Conservation (phyloP, 176 grass and related monocot species). For the Neostapfia colusana region DNA sequence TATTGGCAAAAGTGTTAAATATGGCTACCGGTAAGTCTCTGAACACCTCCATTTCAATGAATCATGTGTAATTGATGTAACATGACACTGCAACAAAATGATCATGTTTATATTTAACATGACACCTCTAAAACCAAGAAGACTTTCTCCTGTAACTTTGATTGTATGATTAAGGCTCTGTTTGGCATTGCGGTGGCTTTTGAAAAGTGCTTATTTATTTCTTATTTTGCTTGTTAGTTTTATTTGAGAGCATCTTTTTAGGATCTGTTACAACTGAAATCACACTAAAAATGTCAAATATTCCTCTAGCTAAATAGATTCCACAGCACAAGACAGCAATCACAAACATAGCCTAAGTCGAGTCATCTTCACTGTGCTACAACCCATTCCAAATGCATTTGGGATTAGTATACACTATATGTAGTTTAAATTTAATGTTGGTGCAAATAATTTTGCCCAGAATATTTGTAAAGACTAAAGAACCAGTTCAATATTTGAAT, state of each 20-base stretch:
- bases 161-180: conserved; percentile 1
- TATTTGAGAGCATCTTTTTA: too few relatives aligned
- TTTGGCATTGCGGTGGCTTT: too few relatives aligned
- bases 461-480: neutral
- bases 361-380: neutral
- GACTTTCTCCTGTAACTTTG: conserved; percentile 7
- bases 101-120: conserved; percentile 8
- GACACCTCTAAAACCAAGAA: conserved; percentile 4
- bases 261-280: too few relatives aligned
- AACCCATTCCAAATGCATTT: neutral
- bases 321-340: too few relatives aligned
- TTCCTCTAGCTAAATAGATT: too few relatives aligned
- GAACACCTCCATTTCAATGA: conserved; percentile 1
- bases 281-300: too few relatives aligned
- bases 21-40: conserved; percentile 83
- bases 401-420: neutral
- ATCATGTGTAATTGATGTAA: conserved; percentile 17
- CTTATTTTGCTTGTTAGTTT: too few relatives aligned
- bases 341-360: too few relatives aligned
- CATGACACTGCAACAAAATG: neutral
- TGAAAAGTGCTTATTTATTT: too few relatives aligned
- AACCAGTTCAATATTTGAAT: neutral
- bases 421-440: neutral
- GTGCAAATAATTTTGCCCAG: neutral
- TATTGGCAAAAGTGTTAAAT: conserved; percentile 52